These are phyloP conservation scores for Coelastrella sp. DNA, from an alignment of 139 green algal genomes.

Conservation along the genomic window DNA sequence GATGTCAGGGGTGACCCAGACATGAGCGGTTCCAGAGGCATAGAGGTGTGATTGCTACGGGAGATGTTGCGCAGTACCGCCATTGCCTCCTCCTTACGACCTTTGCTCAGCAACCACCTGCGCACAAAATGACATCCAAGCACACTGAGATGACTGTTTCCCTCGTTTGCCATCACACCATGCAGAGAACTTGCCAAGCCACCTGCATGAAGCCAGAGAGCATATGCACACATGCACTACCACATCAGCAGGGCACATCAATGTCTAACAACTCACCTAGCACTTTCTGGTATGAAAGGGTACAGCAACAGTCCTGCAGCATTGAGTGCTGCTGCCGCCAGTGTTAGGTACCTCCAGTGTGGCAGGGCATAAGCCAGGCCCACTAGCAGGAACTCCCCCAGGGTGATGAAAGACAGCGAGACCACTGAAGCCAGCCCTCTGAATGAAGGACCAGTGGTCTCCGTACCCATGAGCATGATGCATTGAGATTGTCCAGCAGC, in stretches of 20 bases:
- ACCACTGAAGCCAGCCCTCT: slow-evolving; percentile 5
- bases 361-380: slow-evolving; percentile 15
- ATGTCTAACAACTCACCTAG: neutral
- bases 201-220: no score
- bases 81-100: neutral
- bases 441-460: slow-evolving; percentile 2
- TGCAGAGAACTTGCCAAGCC: no score
- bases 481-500: neutral
- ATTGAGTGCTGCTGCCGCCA: slow-evolving; percentile 13
- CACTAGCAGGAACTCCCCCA: slow-evolving; percentile 34
- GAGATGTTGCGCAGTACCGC: neutral
- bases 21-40: slow-evolving; percentile 3
- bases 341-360: slow-evolving; percentile 7
- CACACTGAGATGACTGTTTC: no score
- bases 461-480: neutral
- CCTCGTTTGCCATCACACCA: no score
- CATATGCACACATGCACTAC: neutral
- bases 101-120: slow-evolving; percentile 37
- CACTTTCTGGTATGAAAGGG: slow-evolving; percentile 4
- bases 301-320: slow-evolving; percentile 24
- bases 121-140: no score
- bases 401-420: neutral
- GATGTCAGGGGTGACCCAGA: neutral
- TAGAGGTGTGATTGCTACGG: neutral
- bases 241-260: neutral